A percentile compares a stretch with the other conserved stretches of the same genome.
Conservation (phyloP, 1,284 basidiomycete genomes). For the Erythrobasidium hasegawianum region DNA sequence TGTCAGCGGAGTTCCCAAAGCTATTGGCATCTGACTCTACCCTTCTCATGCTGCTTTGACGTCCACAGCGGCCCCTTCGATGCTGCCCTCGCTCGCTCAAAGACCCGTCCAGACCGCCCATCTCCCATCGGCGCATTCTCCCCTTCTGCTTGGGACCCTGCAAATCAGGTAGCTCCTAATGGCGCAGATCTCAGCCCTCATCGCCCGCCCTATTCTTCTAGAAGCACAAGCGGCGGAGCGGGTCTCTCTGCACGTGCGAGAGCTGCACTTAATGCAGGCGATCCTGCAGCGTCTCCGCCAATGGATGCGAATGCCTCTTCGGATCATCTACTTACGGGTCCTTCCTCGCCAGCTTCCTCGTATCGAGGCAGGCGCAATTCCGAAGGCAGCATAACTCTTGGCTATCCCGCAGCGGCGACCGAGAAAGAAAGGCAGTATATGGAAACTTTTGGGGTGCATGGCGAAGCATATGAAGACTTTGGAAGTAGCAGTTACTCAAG, state of each 20-base stretch:
- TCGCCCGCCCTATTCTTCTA: no score
- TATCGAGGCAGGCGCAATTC: conserved; percentile 3
- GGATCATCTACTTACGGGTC: conserved; percentile 14
- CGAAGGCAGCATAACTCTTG: conserved; percentile 21
- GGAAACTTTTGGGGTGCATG: conserved; percentile 26
- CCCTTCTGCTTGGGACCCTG: conserved; percentile 10
- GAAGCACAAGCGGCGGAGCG: conserved; percentile 18
- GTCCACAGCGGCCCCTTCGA: conserved; percentile 34
- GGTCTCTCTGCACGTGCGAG: conserved; percentile 27
- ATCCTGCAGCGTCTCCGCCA: background rate
- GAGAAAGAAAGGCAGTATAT: conserved; percentile 27
- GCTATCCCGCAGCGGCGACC: conserved; percentile 22
- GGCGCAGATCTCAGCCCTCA: background rate
- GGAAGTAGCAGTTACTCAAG: conserved; percentile 27
- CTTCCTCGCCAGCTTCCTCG: background rate
- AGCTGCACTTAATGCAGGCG: conserved; percentile 10
- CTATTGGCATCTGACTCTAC: background rate
- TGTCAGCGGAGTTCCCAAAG: background rate
- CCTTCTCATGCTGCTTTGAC: no score
- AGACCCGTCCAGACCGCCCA: conserved; percentile 1
- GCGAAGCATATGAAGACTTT: conserved; percentile 31
- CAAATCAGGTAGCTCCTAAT: conserved; percentile 5
- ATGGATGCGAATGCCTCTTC: conserved; percentile 5
- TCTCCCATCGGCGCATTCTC: conserved; percentile 33
- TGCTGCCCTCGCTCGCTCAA: conserved; percentile 12